These are phyloP conservation scores for Phaeosphaeriaceae sp. DNA, from an alignment of 2,329 filamentous ascomycete species.

Conservation along the genomic window DNA sequence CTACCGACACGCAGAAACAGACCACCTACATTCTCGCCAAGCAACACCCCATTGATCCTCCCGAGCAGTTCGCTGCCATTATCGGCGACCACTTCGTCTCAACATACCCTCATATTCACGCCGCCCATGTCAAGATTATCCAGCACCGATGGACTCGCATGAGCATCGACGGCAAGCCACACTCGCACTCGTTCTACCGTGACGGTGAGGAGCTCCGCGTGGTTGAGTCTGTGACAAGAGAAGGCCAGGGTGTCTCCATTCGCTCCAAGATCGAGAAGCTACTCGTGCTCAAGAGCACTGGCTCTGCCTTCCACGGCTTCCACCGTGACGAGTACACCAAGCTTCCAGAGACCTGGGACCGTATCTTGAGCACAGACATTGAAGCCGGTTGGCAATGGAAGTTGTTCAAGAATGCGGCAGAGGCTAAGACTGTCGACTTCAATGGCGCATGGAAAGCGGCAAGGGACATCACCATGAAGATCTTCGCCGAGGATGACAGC, in stretches of 20 bases:
- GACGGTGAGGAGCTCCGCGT: constrained; percentile 88
- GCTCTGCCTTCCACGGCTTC: constrained; percentile 94
- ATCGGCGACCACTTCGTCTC: constrained; percentile 88
- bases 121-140: constrained; percentile 79
- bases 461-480: constrained; percentile 85
- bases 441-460: constrained; percentile 79
- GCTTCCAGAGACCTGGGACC: constrained; percentile 88
- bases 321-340: constrained; percentile 93
- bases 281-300: constrained; percentile 93
- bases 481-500: constrained; percentile 88
- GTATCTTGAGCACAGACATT: constrained; percentile 93
- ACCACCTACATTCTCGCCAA: constrained; percentile 89
- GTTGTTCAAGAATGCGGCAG: constrained; percentile 68
- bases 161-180: constrained; percentile 82
- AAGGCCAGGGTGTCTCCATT: constrained; percentile 73
- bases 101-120: constrained; percentile 86
- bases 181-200: constrained; percentile 93
- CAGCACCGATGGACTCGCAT: constrained; percentile 94
- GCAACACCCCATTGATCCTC: constrained; percentile 88
- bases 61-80: constrained; percentile 87
- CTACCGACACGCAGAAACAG: constrained; percentile 98
- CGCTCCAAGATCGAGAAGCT: constrained; percentile 80
- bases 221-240: constrained; percentile 75
- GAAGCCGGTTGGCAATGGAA: constrained; percentile 88
- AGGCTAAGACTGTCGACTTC: constrained; percentile 74